These are phyloP conservation scores for Salix brachista DNA, from an alignment of 345 rosid genomes.

Conservation along the genomic window DNA sequence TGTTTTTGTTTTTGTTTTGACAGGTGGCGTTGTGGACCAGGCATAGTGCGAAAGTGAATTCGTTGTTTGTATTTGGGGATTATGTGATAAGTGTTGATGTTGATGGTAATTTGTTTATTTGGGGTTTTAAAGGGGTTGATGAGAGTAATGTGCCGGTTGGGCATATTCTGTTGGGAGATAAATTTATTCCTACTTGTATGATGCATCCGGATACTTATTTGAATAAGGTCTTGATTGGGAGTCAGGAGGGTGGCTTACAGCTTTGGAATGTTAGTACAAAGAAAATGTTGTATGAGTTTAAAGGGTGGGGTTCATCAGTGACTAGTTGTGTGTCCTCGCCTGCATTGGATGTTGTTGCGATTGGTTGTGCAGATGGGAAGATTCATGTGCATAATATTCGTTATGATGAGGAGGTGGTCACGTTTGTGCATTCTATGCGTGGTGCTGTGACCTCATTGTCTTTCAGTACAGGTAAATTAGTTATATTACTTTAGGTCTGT, in stretches of 20 bases:
- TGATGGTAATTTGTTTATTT: constrained; percentile 65
- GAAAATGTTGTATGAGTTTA: constrained; percentile 72
- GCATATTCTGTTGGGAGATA: constrained; percentile 47
- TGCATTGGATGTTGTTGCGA: constrained; percentile 86
- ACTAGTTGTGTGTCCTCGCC: constrained; percentile 86
- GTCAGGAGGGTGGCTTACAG: constrained; percentile 83
- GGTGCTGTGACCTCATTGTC: constrained; percentile 84
- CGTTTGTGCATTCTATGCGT: constrained; percentile 70
- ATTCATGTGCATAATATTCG: constrained; percentile 82
- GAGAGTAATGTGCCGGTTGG: constrained; percentile 58
- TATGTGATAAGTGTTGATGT: constrained; percentile 68
- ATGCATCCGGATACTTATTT: constrained; percentile 93
- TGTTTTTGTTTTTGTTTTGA: background rate
- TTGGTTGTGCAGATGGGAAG: constrained; percentile 92
- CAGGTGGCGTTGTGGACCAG: constrained; percentile 87
- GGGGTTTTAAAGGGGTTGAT: constrained; percentile 79
- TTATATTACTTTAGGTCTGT: background rate
- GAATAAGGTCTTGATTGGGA: constrained; percentile 80
- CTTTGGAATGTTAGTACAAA: constrained; percentile 93
- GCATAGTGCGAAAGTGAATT: constrained; percentile 72
- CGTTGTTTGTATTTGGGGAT: constrained; percentile 75
- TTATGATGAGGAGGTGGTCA: constrained; percentile 65
- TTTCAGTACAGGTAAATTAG: constrained; percentile 62
- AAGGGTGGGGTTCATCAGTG: constrained; percentile 76
- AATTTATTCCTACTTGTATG: constrained; percentile 68